Evolutionary conservation across 2,329 filamentous ascomycete species (phyloP).

Genomic region (Colletotrichum sp.): DNA sequence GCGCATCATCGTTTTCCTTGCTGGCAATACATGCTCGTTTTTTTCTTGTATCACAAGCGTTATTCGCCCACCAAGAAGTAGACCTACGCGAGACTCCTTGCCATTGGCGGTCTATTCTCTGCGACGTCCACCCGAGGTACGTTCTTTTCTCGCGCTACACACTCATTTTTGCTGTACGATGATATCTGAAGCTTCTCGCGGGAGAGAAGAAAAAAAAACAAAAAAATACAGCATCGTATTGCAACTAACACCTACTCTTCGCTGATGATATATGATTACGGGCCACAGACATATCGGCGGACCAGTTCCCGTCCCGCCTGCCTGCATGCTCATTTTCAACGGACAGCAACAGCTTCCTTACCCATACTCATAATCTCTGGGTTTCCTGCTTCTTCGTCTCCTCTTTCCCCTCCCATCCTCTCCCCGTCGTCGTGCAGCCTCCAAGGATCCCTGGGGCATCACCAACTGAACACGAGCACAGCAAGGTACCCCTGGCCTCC

Average conservation of each 20-base stretch:
- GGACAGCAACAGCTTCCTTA: background rate
- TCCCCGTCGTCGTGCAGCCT: background rate
- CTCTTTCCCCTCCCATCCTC: background rate
- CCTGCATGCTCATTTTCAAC: background rate
- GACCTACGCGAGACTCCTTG: background rate
- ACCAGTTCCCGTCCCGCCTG: background rate
- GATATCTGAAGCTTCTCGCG: background rate
- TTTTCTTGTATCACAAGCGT: background rate
- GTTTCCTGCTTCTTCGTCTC: background rate
- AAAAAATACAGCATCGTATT: background rate
- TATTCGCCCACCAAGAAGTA: background rate
- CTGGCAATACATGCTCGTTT: background rate
- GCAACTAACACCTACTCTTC: background rate
- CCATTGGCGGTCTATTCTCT: background rate
- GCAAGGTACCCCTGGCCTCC: conserved; percentile 6
- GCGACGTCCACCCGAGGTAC: background rate
- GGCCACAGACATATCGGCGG: background rate
- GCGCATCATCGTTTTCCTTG: background rate
- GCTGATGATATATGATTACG: conserved; percentile 4
- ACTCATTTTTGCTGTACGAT: background rate
- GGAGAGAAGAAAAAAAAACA: background rate
- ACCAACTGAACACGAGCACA: background rate
- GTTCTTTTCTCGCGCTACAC: background rate
- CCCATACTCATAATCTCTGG: background rate
- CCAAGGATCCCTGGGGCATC: background rate